Base-by-base conservation (phyloP, 1,284 basidiomycete species). In the Amylostereum areolatum region DNA sequence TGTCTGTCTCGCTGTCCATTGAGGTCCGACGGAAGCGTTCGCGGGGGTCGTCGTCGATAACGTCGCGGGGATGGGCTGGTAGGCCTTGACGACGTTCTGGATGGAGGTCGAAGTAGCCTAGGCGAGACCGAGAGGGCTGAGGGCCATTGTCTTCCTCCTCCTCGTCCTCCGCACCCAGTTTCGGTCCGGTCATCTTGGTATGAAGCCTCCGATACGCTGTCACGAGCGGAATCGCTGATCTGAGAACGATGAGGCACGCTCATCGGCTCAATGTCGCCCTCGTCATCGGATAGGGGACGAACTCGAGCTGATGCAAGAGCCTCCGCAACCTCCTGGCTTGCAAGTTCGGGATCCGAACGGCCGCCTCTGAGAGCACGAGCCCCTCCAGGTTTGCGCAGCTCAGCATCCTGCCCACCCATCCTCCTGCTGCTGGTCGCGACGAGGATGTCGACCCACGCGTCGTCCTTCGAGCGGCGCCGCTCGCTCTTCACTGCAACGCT, bases 391-490 rank as follows among this genome's bases (percentile, higher is more conserved):
- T 28, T 61, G 29, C 66, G 71, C 44, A 74, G 62, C 49, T 72
- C 70, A 9, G 64, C 72, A 48, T 85, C 82, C 63, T 88, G 85
- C 5, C 75, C 73, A 2, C 66, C 74, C 67, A 89, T 73, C 42
- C 83, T 65, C 39, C 83, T 67, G 24, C 66, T 69, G 52, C 78
- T 80, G 43, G 73, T 80, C 40, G 83, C 84, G 8, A 93, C 87
- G 4, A 92, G 70, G 41, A 93, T 92, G 67, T 93, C 91, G 53
- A 89, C 84, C 85, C 86, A 89, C 2, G 83, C 83, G 60, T 88
- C 85, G 51, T 81, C 76, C 55, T 77, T 80, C n/a, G 76, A 77
- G 59, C 75, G 70, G 49, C 80, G 64, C 48, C 77, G 71, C 50
- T 75, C 70, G 52, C 78, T 77, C 69, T 72, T 78, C 49, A 59